Conservation (phyloP, 768 basidiomycete genomes). For the Russula foetens region DNA sequence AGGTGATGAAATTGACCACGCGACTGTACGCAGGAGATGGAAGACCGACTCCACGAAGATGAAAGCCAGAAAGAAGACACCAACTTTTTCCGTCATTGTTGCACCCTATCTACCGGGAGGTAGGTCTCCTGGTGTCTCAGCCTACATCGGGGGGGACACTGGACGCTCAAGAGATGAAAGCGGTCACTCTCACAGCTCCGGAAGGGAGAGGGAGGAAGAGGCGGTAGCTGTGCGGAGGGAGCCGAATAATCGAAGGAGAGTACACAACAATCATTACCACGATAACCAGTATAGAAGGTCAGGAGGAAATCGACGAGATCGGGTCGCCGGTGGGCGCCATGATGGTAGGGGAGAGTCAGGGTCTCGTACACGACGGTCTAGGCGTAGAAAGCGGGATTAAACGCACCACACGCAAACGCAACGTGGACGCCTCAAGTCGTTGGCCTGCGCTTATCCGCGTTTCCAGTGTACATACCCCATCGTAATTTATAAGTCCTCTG, state of each 20-base stretch:
- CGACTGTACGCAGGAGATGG: slow-evolving; percentile 12
- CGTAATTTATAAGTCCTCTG: neutral
- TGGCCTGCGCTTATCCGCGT: neutral
- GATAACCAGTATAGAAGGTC: neutral
- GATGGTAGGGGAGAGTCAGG: neutral
- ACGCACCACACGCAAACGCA: too few relatives aligned
- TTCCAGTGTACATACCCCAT: neutral
- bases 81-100: neutral
- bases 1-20: slow-evolving; percentile 8
- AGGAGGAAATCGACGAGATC: neutral
- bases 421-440: slow-evolving; percentile 1
- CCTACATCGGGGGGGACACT: slow-evolving; percentile 1
- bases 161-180: neutral
- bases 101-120: neutral
- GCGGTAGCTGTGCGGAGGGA: neutral
- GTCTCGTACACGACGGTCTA: slow-evolving; percentile 9
- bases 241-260: neutral
- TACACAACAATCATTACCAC: neutral
- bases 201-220: neutral
- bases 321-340: neutral
- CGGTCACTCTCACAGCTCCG: neutral
- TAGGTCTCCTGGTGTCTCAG: neutral
- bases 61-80: neutral
- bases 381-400: slow-evolving; percentile 6
- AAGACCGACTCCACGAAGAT: slow-evolving; percentile 5